phyloP scores from a whole-genome alignment of 495 filamentous ascomycete genomes.

The Cercophora sp. region DNA sequence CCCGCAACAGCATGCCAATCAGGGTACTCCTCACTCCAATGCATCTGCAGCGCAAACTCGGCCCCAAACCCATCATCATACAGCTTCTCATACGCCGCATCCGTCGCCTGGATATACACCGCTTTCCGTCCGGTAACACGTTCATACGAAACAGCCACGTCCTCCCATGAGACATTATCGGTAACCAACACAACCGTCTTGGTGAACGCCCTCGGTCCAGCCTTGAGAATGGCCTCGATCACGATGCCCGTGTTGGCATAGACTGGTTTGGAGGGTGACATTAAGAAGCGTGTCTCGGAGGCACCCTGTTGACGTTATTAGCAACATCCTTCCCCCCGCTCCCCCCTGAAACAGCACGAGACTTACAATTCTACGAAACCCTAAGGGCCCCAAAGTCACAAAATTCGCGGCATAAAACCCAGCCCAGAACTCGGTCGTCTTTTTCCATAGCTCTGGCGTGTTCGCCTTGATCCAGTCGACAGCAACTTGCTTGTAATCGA shows the following conservation, averaged over 20 bases:
- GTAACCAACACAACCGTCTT: constrained; percentile 6
- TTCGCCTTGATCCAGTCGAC: constrained; percentile 5
- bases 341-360: too few species aligned
- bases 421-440: constrained; percentile 13
- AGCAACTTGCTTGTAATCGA: constrained; percentile 11
- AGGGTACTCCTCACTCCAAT: constrained; percentile 9
- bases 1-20: constrained; percentile 1
- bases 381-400: neutral
- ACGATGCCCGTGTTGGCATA: constrained; percentile 2
- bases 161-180: neutral
- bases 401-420: constrained; percentile 13
- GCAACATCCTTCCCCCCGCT: too few species aligned
- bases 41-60: constrained; percentile 1
- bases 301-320: too few species aligned
- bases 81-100: neutral
- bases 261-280: too few species aligned
- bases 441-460: constrained; percentile 7
- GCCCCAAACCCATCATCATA: constrained; percentile 5
- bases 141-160: neutral
- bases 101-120: neutral
- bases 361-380: neutral
- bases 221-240: constrained; percentile 4
- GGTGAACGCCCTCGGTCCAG: constrained; percentile 1
- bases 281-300: too few species aligned
- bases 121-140: neutral